These are phyloP conservation scores for Onygenales sp. DNA, from an alignment of 2,329 filamentous ascomycete genomes.

Conservation along the genomic window DNA sequence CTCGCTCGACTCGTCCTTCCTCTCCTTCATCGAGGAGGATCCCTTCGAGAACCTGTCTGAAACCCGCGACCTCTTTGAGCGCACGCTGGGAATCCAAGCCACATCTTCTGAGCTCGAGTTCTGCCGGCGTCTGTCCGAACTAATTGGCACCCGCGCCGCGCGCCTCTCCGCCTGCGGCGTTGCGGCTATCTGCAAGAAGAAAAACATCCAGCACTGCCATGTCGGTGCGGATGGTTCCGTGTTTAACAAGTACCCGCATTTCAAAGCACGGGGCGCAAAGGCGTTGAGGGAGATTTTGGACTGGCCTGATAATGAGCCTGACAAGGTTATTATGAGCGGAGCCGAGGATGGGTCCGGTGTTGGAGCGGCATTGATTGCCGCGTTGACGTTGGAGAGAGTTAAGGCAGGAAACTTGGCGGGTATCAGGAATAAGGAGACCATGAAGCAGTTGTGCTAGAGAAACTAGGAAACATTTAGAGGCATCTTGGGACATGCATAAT, in stretches of 20 bases:
- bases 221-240: constrained; percentile 95
- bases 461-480: background rate
- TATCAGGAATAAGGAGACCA: constrained; percentile 40
- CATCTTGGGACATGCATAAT: background rate
- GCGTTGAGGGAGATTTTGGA: constrained; percentile 92
- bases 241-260: constrained; percentile 98
- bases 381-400: constrained; percentile 54
- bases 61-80: constrained; percentile 71
- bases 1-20: constrained; percentile 83
- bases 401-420: constrained; percentile 51
- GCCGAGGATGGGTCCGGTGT: constrained; percentile 96
- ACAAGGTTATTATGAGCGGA: constrained; percentile 77
- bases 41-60: constrained; percentile 92
- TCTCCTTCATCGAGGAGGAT: constrained; percentile 88
- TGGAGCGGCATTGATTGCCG: constrained; percentile 89
- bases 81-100: constrained; percentile 61
- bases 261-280: constrained; percentile 83
- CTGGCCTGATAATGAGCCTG: constrained; percentile 76
- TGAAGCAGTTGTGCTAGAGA: background rate
- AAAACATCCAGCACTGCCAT: constrained; percentile 76
- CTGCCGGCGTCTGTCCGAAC: constrained; percentile 76
- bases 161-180: constrained; percentile 91
- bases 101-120: constrained; percentile 78
- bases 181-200: constrained; percentile 94
- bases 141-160: constrained; percentile 90